Evolutionary conservation across 108 stramenopile species (phyloP).

Genomic region (Pseudonitzschia multistriata): DNA sequence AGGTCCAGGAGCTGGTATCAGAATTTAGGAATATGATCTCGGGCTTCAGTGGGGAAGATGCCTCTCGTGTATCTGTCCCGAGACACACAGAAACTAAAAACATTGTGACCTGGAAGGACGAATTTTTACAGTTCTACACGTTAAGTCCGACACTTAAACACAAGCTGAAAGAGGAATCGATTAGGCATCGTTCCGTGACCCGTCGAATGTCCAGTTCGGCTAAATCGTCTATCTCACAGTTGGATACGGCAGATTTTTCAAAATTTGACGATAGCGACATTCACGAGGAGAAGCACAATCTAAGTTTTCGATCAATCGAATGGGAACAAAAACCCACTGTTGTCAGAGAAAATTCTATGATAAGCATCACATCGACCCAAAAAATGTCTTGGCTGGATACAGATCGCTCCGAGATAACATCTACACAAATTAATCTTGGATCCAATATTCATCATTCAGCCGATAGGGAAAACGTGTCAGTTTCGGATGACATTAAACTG

Average conservation of each 20-base stretch:
- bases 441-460: not conserved
- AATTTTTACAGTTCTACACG: constrained; percentile 33
- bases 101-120: constrained; percentile 32
- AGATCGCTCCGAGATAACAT: too few species aligned
- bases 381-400: too few species aligned
- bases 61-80: constrained; percentile 21
- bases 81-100: constrained; percentile 33
- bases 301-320: not conserved
- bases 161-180: constrained; percentile 10
- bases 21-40: constrained; percentile 35
- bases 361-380: not conserved
- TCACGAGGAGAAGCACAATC: not conserved
- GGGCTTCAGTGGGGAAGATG: constrained; percentile 38
- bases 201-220: constrained; percentile 12
- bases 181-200: constrained; percentile 15
- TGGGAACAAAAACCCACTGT: not conserved
- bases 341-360: not conserved
- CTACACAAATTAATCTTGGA: not conserved
- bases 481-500: constrained; percentile 14
- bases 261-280: not conserved
- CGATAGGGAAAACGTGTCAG: not conserved
- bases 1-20: constrained; percentile 36
- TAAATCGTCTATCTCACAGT: not conserved
- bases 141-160: constrained; percentile 11
- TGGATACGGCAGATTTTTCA: not conserved